These are phyloP conservation scores for Stephania japonica DNA, from an alignment of 164 flowering plant species.

Conservation along the genomic window DNA sequence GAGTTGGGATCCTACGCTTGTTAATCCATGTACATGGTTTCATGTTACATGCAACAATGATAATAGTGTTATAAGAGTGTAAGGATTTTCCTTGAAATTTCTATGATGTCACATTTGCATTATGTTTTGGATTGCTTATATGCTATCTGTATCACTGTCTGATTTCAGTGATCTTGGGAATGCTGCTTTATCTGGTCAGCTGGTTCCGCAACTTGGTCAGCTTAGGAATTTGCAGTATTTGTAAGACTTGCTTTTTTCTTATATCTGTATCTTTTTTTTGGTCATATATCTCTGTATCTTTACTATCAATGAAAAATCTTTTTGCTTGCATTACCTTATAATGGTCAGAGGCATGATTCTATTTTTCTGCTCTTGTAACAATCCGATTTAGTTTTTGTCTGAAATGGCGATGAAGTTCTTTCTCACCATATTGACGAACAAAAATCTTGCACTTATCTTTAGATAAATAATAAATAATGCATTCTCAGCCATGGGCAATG, in stretches of 20 bases:
- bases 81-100: constrained; percentile 16
- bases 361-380: too few species aligned
- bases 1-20: constrained; percentile 96
- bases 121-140: background rate
- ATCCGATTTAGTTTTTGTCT: too few species aligned
- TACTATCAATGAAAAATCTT: too few species aligned
- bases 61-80: constrained; percentile 94
- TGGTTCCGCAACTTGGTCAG: constrained; percentile 82
- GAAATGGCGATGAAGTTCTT: background rate
- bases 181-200: constrained; percentile 77
- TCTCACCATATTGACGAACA: background rate
- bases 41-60: constrained; percentile 93
- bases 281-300: too few species aligned
- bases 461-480: too few species aligned
- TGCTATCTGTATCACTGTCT: background rate
- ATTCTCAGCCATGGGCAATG: too few species aligned
- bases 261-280: too few species aligned
- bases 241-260: constrained; percentile 41
- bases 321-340: background rate
- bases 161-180: constrained; percentile 84
- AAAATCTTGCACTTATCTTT: background rate
- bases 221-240: constrained; percentile 82
- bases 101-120: background rate
- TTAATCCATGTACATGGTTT: constrained; percentile 95
- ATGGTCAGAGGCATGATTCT: too few species aligned